Base-by-base conservation (phyloP, 1,139 yeast genomes). In the Eremothecium sinecaudum region DNA sequence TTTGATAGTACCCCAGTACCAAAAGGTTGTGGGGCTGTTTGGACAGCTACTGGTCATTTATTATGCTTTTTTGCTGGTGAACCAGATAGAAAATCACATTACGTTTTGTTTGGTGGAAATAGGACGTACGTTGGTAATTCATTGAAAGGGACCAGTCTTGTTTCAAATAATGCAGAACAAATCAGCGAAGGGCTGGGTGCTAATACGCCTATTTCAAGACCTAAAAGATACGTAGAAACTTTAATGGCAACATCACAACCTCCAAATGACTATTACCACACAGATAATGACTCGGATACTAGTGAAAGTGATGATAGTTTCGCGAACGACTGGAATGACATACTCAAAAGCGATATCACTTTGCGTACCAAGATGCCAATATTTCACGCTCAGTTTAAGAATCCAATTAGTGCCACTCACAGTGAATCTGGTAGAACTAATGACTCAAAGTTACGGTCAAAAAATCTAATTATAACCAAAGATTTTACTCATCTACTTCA, bases 1-100 rank as follows among this genome's bases (percentile, higher is more conserved):
- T 72, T 76, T 48, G 94, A 84, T 50, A 77, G 86, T 24, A 83
- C 94, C 0, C 96, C 96, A 0, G 68, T 86, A 3, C 95, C 96
- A 0, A 84, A 82, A 51, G 93, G 90, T 3, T 86, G 95, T 62
- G 95, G 96, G 7, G 95, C 94, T 0, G 65, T 74, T 0, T 86
- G 96, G 95, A 69, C 92, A 0, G 70, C 74, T 11, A 70, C 74
- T 2, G 96, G 96, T 0, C 74, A 73, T 41, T 63, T 86, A 36
- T 79, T 86, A 1, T 82, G 94, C 51, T 86, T 87, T 49, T 84
- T 83, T 58, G 71, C 77, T n/a, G 75, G 79, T 0, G 73, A 72
- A 37, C 31, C 38, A n/a, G 61, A 62, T 11, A 48, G 43, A 29
- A 59, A 56, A 25, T 62, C 59, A 34, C 58, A 52, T 23, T 53